Evolutionary conservation across 2,329 filamentous ascomycete genomes (phyloP).

Genomic region (Neopestalotiopsis sp.): DNA sequence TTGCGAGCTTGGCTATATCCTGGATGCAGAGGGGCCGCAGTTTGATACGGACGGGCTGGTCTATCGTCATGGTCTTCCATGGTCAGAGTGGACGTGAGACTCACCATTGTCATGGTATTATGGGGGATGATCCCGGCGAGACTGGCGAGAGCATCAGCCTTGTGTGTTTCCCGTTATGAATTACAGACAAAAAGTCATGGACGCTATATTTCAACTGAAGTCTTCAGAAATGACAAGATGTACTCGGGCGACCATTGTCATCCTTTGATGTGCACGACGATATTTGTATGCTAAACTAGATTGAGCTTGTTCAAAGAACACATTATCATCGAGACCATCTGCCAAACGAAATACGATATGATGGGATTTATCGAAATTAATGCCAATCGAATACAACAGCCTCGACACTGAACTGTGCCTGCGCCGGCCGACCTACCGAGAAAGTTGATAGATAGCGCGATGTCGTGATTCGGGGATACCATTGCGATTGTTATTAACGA

Average conservation of each 20-base stretch:
- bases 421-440: not conserved
- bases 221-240: too few species aligned
- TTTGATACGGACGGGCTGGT: slow-evolving; percentile 16
- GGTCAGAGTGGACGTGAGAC: slow-evolving; percentile 11
- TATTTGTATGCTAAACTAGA: too few species aligned
- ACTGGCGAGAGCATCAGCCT: not conserved
- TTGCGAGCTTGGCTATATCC: slow-evolving; percentile 62
- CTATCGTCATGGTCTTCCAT: slow-evolving; percentile 11
- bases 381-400: not conserved
- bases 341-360: not conserved
- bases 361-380: too few species aligned
- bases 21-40: slow-evolving; percentile 55
- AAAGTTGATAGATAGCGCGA: slow-evolving; percentile 1
- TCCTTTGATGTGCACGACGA: too few species aligned
- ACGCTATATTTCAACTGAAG: too few species aligned
- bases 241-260: too few species aligned
- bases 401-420: not conserved
- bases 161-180: not conserved
- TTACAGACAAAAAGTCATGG: too few species aligned
- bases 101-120: not conserved
- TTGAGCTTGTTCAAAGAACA: too few species aligned
- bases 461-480: not conserved
- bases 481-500: slow-evolving; percentile 7
- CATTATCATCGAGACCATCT: too few species aligned
- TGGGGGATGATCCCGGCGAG: not conserved